Evolutionary conservation across 371 early-diverging fungal species (phyloP), one percentile per base, ranked within the genome.

Genomic region (Phascolomyces articulosus): DNA sequence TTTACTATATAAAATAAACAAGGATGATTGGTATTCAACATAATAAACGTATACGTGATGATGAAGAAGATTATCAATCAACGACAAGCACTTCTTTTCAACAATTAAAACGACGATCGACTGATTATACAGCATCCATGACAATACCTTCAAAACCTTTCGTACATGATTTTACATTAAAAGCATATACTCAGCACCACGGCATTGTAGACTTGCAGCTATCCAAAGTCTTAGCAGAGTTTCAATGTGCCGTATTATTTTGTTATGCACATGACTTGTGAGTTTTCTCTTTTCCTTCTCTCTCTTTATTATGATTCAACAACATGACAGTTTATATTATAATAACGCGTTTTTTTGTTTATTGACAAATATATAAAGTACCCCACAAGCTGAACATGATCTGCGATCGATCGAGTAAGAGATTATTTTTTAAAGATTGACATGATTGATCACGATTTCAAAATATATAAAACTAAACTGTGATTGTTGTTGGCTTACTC

Each of bases 201-300:
- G 60, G 27, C 10, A 59, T 47, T 26, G 26, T 47, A 8, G 20
- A 59, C 24, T 4, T 59, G 20, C 40, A 26, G 23, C 40, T 44
- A 4, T 40, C 60, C n/a, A 16, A 44, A 23, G 23, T 59, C 9
- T 26, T 59, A 18, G 18, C 10, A 23, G 44, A 20, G 2, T 41
- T 28, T 20, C 6, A 28, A 47, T 59, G 21, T 44, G 24, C 40
- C 9, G 44, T 59, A 3, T 44, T 59, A 6, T 59, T 59, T 44
- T 61, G 41, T 20, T 61, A 61, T 27, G 34, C 28, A 13, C 15
- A 47, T 16, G 53, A 61, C 11, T 61, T 61, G 53, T 61, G 28
- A 51, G 53, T 49, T 28, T 48, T n/a, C 31, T 20, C 21, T 21
- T 26, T 26, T 27, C 40, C 4, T 8, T 47, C 23, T 40, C 20